Percentiles rank a stretch among this genome's conserved stretches.
phyloP scores from a whole-genome alignment of 2,329 filamentous ascomycete species.

The Talaromyces marneffei region DNA sequence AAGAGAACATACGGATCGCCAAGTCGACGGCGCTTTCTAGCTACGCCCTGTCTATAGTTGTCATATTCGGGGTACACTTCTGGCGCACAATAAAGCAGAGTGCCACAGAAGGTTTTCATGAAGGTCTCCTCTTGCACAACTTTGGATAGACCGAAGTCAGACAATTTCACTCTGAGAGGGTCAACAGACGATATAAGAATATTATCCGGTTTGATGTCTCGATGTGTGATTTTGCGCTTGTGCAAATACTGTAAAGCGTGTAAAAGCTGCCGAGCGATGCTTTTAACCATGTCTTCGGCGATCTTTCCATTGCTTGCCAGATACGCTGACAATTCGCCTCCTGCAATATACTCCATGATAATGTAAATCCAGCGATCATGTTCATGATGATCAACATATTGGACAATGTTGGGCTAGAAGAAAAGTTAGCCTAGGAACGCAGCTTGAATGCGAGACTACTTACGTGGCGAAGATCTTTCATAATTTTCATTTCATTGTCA shows the following conservation, averaged over 20 bases:
- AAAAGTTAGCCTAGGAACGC: slow-evolving; percentile 13
- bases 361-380: slow-evolving; percentile 79
- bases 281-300: slow-evolving; percentile 61
- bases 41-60: slow-evolving; percentile 55
- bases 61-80: slow-evolving; percentile 86
- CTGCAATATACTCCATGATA: slow-evolving; percentile 88
- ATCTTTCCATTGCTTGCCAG: slow-evolving; percentile 59
- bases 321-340: slow-evolving; percentile 74
- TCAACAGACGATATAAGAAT: slow-evolving; percentile 72
- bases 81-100: slow-evolving; percentile 88
- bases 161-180: slow-evolving; percentile 80
- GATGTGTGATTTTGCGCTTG: slow-evolving; percentile 81
- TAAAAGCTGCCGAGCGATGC: slow-evolving; percentile 64
- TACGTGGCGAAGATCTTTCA: slow-evolving; percentile 78
- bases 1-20: slow-evolving; percentile 39
- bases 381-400: slow-evolving; percentile 84
- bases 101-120: slow-evolving; percentile 92
- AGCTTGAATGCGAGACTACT: slow-evolving; percentile 32
- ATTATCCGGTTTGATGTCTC: slow-evolving; percentile 98
- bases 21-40: slow-evolving; percentile 58
- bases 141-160: slow-evolving; percentile 94
- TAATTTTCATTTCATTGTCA: slow-evolving; percentile 95
- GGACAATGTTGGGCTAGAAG: slow-evolving; percentile 72
- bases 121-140: slow-evolving; percentile 90
- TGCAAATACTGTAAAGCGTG: slow-evolving; percentile 83